Evolutionary conservation across 2,329 filamentous ascomycete genomes (phyloP), one percentile per base, ranked within the genome.

Genomic region (Scleromitrula shiraiana): DNA sequence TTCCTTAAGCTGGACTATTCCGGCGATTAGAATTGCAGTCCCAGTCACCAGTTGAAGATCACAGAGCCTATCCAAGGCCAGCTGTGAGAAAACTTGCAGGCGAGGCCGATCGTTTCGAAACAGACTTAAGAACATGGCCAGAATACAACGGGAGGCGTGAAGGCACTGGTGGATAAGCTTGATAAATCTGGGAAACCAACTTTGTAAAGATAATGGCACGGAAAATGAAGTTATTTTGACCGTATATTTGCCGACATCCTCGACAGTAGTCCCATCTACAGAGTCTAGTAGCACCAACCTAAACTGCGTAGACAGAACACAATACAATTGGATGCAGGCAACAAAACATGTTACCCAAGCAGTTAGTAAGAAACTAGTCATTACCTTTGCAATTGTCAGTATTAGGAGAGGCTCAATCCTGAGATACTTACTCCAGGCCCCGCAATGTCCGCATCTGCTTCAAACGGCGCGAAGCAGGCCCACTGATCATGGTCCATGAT

Each of bases 21-120:
- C 52, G 8, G 48, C 52, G 26, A 54, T 51, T 10, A 54, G 15
- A 10, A 54, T 53, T 2, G 50, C 41, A 1, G 40, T 53, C 5
- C 52, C 48, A 15, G 50, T 54, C 2, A 51, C 38, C 14, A 51
- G 12, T 32, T 54, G 50, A 3, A 54, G n/a, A 14, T 53, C 48
- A 22, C 52, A 54, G 7, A 53, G 36, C 14, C 42, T 33, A 41
- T 51, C 44, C 7, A 53, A 46, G 9, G 44, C 29, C 24, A 40
- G 22, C 19, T 48, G 41, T 6, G 43, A 42, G n/a, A 52, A 52
- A 3, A 41, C 4, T 15, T 39, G 36, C 5, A 42, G 35, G 17
- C 29, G 42, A 4, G 46, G 33, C 20, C 29, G 40, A 5, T 45
- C 20, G 17, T 27, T 24, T 9, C 41, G 23, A 29, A 46, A 50